Conservation (phyloP, 2,329 filamentous ascomycete genomes). For the Arthrinium phaeospermum region DNA sequence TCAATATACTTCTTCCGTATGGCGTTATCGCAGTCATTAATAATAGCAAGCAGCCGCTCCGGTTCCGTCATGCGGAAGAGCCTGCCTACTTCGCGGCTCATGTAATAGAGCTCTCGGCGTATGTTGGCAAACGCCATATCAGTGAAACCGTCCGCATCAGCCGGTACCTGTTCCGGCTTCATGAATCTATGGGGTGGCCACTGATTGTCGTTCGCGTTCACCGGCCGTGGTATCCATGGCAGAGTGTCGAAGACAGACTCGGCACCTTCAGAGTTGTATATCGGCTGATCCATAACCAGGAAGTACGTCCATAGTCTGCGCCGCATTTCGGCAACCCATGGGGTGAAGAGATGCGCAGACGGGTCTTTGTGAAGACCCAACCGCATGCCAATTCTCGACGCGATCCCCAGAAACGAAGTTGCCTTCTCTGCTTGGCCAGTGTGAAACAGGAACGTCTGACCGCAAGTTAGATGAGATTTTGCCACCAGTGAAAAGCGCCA, state of each 20-base stretch:
- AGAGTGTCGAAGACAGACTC: constrained; percentile 26
- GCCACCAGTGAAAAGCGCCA: neutral
- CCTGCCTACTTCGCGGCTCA: constrained; percentile 20
- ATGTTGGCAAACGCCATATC: constrained; percentile 29
- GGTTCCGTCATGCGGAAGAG: constrained; percentile 16
- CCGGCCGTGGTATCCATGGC: constrained; percentile 23
- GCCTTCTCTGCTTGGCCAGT: constrained; percentile 19
- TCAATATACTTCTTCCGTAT: constrained; percentile 21
- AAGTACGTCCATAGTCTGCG: constrained; percentile 24
- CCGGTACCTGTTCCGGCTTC: constrained; percentile 25
- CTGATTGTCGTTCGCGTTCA: constrained; percentile 28
- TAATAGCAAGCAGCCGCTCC: neutral
- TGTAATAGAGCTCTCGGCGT: constrained; percentile 21
- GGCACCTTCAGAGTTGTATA: constrained; percentile 28
- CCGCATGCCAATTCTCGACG: constrained; percentile 20
- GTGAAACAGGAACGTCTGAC: constrained; percentile 20
- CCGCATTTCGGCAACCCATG: constrained; percentile 20
- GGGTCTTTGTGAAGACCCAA: constrained; percentile 19
- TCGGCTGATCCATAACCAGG: constrained; percentile 27
- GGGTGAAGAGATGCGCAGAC: constrained; percentile 18
- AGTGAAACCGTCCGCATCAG: constrained; percentile 27
- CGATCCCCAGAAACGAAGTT: constrained; percentile 14
- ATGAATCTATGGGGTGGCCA: constrained; percentile 28
- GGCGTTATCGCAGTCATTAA: constrained; percentile 4
- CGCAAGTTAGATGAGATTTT: neutral